A percentile compares a stretch with the other conserved stretches of the same genome.
These are phyloP conservation scores for Russula sp. DNA, from an alignment of 768 basidiomycete species.

Conservation along the genomic window DNA sequence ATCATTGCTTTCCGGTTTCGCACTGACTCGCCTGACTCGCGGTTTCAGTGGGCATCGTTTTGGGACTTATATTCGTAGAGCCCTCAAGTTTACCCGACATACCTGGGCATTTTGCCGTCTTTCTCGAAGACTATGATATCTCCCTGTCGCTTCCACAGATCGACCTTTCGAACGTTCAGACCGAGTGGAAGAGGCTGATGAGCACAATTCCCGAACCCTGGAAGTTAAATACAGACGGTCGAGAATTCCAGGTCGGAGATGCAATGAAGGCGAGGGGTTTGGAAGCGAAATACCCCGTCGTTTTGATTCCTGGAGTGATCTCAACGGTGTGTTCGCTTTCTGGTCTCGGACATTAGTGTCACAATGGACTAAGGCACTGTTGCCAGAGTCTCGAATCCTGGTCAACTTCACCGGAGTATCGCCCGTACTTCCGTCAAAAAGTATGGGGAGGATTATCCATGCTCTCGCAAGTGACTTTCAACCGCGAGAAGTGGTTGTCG, in stretches of 20 bases:
- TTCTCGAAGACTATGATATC: constrained; percentile 71
- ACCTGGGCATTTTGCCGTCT: constrained; percentile 60
- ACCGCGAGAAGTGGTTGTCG: constrained; percentile 84
- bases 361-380: background rate
- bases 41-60: constrained; percentile 56
- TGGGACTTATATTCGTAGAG: constrained; percentile 65
- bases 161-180: constrained; percentile 65
- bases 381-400: constrained; percentile 83
- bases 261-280: constrained; percentile 60
- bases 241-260: constrained; percentile 78
- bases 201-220: constrained; percentile 75
- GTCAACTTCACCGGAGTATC: constrained; percentile 83
- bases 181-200: constrained; percentile 66
- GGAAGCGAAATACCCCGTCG: constrained; percentile 69
- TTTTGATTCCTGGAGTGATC: constrained; percentile 87
- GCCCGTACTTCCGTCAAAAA: constrained; percentile 89
- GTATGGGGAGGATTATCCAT: constrained; percentile 77
- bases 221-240: constrained; percentile 76
- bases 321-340: constrained; percentile 59
- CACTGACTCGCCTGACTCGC: background rate
- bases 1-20: constrained; percentile 2
- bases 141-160: constrained; percentile 62
- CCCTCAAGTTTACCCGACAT: constrained; percentile 65
- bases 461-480: constrained; percentile 80
- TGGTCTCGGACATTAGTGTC: background rate